These are phyloP conservation scores for Ceriops tagal DNA, from an alignment of 345 rosid genomes.

Conservation along the genomic window DNA sequence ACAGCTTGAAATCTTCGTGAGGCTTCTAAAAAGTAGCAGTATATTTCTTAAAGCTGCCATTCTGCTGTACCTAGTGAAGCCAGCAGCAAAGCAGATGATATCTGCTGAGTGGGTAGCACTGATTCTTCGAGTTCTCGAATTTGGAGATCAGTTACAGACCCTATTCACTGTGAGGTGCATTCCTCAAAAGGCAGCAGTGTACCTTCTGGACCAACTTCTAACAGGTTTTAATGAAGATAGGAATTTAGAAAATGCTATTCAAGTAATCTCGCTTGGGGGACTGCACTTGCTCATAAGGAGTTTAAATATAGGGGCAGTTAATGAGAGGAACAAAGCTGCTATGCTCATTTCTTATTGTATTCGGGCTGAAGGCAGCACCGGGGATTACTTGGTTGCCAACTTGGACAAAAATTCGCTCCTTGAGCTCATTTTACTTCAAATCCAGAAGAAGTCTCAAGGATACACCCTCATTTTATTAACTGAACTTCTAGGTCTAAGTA, in stretches of 20 bases:
- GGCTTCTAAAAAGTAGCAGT: slow-evolving; percentile 47
- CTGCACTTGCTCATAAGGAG: slow-evolving; percentile 34
- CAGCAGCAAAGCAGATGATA: slow-evolving; percentile 62
- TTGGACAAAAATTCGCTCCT: slow-evolving; percentile 44
- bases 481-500: slow-evolving; percentile 46
- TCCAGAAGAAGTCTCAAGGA: slow-evolving; percentile 23
- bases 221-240: slow-evolving; percentile 55
- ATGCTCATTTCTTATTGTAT: slow-evolving; percentile 42
- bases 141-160: slow-evolving; percentile 55
- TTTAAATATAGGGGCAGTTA: slow-evolving; percentile 30
- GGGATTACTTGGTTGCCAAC: slow-evolving; percentile 50
- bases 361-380: slow-evolving; percentile 41
- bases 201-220: slow-evolving; percentile 53
- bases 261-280: slow-evolving; percentile 53
- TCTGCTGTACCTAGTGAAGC: slow-evolving; percentile 52
- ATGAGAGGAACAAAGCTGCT: slow-evolving; percentile 40
- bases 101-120: slow-evolving; percentile 55
- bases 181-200: slow-evolving; percentile 54
- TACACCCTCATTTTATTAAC: slow-evolving; percentile 34
- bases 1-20: slow-evolving; percentile 49
- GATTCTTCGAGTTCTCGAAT: slow-evolving; percentile 55
- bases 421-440: slow-evolving; percentile 43
- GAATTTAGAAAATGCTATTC: slow-evolving; percentile 55
- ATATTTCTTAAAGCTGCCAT: slow-evolving; percentile 58
- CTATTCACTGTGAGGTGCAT: slow-evolving; percentile 46